phyloP scores from a whole-genome alignment of 1,284 basidiomycete species.

The Exobasidium rhododendri region DNA sequence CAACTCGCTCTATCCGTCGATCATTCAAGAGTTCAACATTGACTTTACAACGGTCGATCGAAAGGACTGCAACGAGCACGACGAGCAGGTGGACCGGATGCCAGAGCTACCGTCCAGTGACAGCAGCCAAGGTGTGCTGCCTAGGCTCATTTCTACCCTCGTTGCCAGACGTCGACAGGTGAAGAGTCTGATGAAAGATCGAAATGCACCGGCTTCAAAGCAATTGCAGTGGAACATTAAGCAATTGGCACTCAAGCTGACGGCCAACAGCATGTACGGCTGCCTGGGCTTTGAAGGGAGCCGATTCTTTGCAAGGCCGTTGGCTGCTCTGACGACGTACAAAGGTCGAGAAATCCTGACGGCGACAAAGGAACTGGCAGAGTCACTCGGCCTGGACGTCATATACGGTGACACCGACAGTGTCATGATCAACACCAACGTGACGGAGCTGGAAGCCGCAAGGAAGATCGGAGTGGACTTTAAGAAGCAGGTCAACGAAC shows the following conservation, averaged over 20 bases:
- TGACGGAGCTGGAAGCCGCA: conserved; percentile 79
- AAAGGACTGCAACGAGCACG: conserved; percentile 11
- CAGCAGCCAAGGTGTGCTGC: conserved; percentile 79
- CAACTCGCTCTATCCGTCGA: conserved; percentile 97
- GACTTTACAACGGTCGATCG: conserved; percentile 95
- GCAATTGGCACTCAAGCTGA: conserved; percentile 94
- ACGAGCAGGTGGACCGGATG: conserved; percentile 67
- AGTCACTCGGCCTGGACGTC: conserved; percentile 84
- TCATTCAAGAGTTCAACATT: conserved; percentile 99
- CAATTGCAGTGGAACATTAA: conserved; percentile 90
- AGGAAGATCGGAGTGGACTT: conserved; percentile 86
- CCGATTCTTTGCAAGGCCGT: conserved; percentile 91
- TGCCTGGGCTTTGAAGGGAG: conserved; percentile 98
- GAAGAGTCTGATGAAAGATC: conserved; percentile 93
- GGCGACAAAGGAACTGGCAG: conserved; percentile 86
- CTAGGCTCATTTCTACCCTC: conserved; percentile 89
- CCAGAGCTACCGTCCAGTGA: conserved; percentile 79
- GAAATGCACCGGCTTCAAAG: conserved; percentile 70
- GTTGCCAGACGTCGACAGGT: conserved; percentile 85
- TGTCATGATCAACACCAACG: conserved; percentile 96
- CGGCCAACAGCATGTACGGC: conserved; percentile 99
- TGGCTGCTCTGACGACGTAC: conserved; percentile 93
- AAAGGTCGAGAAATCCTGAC: conserved; percentile 97
- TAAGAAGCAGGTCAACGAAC: conserved; percentile 93
- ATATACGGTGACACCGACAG: conserved; percentile 99